These are phyloP conservation scores for Candida coleopterorum DNA, from an alignment of 805 yeast genomes.

Conservation along the genomic window DNA sequence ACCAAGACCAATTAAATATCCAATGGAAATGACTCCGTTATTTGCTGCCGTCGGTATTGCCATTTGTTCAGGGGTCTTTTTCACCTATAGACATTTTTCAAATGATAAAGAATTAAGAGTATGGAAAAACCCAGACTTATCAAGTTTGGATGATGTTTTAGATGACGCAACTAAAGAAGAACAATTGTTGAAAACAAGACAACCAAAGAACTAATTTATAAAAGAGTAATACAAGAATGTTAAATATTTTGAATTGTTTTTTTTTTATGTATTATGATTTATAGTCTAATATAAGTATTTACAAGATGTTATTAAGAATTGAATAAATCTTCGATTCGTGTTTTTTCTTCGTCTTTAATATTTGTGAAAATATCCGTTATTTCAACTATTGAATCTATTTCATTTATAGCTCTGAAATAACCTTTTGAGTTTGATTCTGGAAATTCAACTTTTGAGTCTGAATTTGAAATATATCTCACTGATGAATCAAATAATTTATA, in stretches of 20 bases:
- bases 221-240: too few species aligned
- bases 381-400: slow-evolving; percentile 77
- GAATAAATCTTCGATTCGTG: slow-evolving; percentile 2
- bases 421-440: slow-evolving; percentile 47
- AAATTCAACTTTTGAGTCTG: slow-evolving; percentile 54
- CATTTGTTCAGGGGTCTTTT: slow-evolving; percentile 30
- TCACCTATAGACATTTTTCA: slow-evolving; percentile 46
- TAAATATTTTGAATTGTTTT: too few species aligned
- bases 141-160: slow-evolving; percentile 38
- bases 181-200: not conserved
- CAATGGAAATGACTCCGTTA: slow-evolving; percentile 45
- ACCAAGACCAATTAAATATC: slow-evolving; percentile 13
- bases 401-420: slow-evolving; percentile 52
- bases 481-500: slow-evolving; percentile 68
- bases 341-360: slow-evolving; percentile 31
- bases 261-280: too few species aligned
- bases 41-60: slow-evolving; percentile 43
- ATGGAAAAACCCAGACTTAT: slow-evolving; percentile 43
- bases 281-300: slow-evolving; percentile 4
- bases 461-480: slow-evolving; percentile 60
- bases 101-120: slow-evolving; percentile 42
- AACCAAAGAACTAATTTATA: not conserved
- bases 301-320: slow-evolving; percentile 1
- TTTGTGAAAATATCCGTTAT: slow-evolving; percentile 78
- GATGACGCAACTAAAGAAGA: slow-evolving; percentile 30